Evolutionary conservation across 768 basidiomycete genomes (phyloP).

Genomic region (Trametes sanguinea): DNA sequence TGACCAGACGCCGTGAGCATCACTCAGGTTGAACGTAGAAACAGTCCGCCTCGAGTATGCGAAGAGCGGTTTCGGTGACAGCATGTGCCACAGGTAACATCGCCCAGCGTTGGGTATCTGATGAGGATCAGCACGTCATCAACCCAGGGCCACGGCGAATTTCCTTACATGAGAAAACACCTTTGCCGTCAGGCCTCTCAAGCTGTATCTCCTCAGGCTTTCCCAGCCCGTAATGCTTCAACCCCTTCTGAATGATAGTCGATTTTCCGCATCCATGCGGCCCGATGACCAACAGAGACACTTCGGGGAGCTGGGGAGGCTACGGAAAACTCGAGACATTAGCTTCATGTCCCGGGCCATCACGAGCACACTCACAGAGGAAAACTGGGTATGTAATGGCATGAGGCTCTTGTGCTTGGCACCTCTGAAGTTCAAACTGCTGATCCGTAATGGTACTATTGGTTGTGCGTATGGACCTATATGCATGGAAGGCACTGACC

Average conservation of each 20-base stretch:
- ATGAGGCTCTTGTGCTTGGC: slow-evolving; percentile 26
- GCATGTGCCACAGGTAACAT: slow-evolving; percentile 26
- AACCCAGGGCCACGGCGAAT: slow-evolving; percentile 31
- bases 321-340: background rate
- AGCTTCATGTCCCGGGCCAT: background rate
- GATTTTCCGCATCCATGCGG: slow-evolving; percentile 83
- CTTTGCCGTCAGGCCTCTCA: slow-evolving; percentile 20
- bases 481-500: slow-evolving; percentile 27
- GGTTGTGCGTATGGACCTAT: slow-evolving; percentile 20
- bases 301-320: slow-evolving; percentile 27
- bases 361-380: slow-evolving; percentile 21
- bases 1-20: slow-evolving; percentile 14
- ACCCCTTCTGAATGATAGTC: slow-evolving; percentile 73
- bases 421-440: slow-evolving; percentile 28
- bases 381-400: slow-evolving; percentile 32
- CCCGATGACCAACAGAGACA: slow-evolving; percentile 81
- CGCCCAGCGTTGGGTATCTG: slow-evolving; percentile 47
- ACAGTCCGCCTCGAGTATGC: slow-evolving; percentile 37
- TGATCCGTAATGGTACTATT: slow-evolving; percentile 29
- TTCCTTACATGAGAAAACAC: slow-evolving; percentile 31
- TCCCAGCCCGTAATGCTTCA: slow-evolving; percentile 58
- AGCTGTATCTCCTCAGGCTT: slow-evolving; percentile 29
- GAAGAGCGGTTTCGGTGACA: slow-evolving; percentile 23
- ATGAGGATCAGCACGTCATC: slow-evolving; percentile 33
- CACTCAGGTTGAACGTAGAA: slow-evolving; percentile 34